phyloP scores from a whole-genome alignment of 371 early-diverging fungal species.

The Chytridium lagenaria region DNA sequence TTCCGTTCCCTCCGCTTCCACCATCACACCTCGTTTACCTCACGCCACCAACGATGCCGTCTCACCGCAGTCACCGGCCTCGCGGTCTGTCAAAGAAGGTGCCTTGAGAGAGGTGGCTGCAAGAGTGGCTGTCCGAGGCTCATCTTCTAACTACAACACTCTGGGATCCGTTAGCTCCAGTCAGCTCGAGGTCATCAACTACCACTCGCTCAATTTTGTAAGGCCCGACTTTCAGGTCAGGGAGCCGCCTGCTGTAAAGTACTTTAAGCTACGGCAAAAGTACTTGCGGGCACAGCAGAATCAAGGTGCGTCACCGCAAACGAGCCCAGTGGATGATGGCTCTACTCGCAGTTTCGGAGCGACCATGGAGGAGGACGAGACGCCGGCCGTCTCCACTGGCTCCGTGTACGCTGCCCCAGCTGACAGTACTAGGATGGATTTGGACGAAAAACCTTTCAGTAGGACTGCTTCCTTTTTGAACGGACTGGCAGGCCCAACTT shows the following conservation, averaged over 20 bases:
- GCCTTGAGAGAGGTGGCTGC: not conserved
- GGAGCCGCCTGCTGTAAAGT: conserved; percentile 17
- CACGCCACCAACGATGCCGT: not conserved
- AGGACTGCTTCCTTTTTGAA: not conserved
- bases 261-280: conserved; percentile 28
- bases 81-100: not conserved
- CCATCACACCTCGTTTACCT: not conserved
- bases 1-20: not conserved
- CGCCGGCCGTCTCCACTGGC: not conserved
- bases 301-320: not conserved
- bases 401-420: not conserved
- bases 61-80: not conserved
- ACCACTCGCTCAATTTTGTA: not conserved
- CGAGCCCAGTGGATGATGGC: not conserved
- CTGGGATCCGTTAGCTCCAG: not conserved
- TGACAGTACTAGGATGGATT: not conserved
- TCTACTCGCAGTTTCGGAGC: not conserved
- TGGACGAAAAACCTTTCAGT: not conserved
- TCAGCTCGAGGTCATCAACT: not conserved
- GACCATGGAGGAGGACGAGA: not conserved
- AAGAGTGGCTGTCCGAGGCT: not conserved
- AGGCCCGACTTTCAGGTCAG: not conserved
- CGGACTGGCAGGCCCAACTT: not conserved
- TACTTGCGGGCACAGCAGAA: conserved; percentile 20
- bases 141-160: not conserved